Base-by-base conservation (phyloP, 192 early-diverging fungal species). In the Gorgonomyces haynaldii region DNA sequence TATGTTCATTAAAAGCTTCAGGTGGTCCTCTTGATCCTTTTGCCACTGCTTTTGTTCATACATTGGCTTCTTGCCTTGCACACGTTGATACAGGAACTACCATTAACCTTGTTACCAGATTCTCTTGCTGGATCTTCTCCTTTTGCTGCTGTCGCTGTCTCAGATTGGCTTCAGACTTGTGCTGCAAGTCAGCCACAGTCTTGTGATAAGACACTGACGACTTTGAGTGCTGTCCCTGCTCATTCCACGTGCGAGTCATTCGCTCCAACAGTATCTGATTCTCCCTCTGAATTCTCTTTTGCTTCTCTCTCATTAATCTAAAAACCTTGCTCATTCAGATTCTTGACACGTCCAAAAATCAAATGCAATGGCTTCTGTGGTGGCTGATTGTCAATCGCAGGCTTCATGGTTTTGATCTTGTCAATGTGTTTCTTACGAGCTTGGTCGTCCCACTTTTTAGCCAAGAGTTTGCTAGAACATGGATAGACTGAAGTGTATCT, bases 361-460 rank as follows among this genome's bases (percentile, higher is more conserved):
- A 6, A 15, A 22, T 6, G 40, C 25, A 5, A 23, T 24, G 7
- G 25, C 3, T 26, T 47, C 53, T 27, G 51, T 48, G 9, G 70
- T 59, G 17, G 53, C 1, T 28, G 40, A 32, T 62, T 65, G 47
- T 72, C 70, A 31, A 72, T 59, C 15, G 44, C 42, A 1, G 65
- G 48, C 45, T 57, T 61, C 57, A 72, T 72, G 39, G 63, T 68
- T 9, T 51, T 56, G 12, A 72, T 37, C 45, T 72, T 72, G n/a
- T 67, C 54, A 6, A 35, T 50, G 52, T 72, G 70, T 21, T 53
- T 50, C 19, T 34, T 47, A 6, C 55, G 24, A 6, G 65, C 63
- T 3, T 50, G 55, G 44, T 72, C 66, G 42, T 72, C 70, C 70
- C 70, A 72, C 31, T 56, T 35, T 32, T 72, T 72, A 8, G 70